A percentile compares a stretch with the other conserved stretches of the same genome.
Evolutionary conservation across 441 rosid genomes (phyloP).

Genomic region (Mallotus japonicus): DNA sequence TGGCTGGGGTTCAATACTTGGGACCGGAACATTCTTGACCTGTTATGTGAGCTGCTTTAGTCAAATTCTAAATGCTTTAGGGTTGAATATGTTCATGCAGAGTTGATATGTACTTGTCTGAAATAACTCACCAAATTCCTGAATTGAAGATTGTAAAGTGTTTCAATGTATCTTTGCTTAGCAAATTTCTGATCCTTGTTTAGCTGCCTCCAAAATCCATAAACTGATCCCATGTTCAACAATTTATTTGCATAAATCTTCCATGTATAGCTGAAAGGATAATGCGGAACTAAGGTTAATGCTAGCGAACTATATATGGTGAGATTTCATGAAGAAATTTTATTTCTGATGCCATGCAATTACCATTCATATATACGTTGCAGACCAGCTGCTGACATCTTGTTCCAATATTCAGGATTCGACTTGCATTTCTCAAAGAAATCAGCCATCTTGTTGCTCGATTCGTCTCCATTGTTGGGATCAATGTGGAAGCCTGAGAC

Average conservation of each 20-base stretch:
- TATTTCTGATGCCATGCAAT: background rate
- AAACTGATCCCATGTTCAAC: conserved; percentile 77
- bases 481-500: conserved; percentile 86
- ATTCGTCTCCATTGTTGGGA: conserved; percentile 78
- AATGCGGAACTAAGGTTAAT: background rate
- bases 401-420: conserved; percentile 59
- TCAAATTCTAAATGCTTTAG: conserved; percentile 1
- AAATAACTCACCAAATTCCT: conserved; percentile 55
- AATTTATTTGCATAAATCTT: conserved; percentile 72
- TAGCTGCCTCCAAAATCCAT: conserved; percentile 77
- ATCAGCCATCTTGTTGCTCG: conserved; percentile 62
- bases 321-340: background rate
- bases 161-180: conserved; percentile 64
- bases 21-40: conserved; percentile 54
- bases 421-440: conserved; percentile 70
- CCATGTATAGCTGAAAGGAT: conserved; percentile 80
- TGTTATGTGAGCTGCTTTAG: conserved; percentile 29
- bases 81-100: background rate
- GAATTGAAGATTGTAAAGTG: conserved; percentile 70
- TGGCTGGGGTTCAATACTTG: conserved; percentile 31
- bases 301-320: background rate
- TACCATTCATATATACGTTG: conserved; percentile 81
- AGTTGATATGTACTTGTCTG: background rate
- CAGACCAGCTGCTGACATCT: conserved; percentile 60
- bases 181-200: conserved; percentile 75